Conservation (phyloP, 371 early-diverging fungal species). For the Syncephalastrum sp. region DNA sequence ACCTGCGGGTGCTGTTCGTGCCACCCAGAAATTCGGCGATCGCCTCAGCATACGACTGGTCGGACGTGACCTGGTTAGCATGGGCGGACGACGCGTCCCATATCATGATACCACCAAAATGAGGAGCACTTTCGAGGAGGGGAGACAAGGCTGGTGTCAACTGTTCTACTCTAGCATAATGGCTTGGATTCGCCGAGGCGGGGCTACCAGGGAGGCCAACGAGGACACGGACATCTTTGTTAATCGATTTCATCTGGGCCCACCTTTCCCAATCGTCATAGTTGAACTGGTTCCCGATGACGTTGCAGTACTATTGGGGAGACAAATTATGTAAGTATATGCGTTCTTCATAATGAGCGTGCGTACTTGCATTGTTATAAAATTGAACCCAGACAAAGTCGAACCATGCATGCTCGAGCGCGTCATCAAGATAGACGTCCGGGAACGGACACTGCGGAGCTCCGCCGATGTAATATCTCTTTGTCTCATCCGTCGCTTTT, state of each 20-base stretch:
- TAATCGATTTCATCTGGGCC: slow-evolving; percentile 57
- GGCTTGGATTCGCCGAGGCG: slow-evolving; percentile 38
- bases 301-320: slow-evolving; percentile 20
- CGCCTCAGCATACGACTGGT: slow-evolving; percentile 31
- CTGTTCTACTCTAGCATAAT: slow-evolving; percentile 57
- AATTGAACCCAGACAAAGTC: slow-evolving; percentile 69
- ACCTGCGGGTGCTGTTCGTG: too few species aligned
- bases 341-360: neutral
- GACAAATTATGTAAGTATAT: neutral
- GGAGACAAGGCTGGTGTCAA: slow-evolving; percentile 54
- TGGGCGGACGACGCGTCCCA: slow-evolving; percentile 45
- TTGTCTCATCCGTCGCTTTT: too few species aligned
- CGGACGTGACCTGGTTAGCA: slow-evolving; percentile 24
- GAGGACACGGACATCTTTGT: slow-evolving; percentile 59
- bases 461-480: too few species aligned
- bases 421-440: slow-evolving; percentile 47
- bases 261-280: slow-evolving; percentile 63
- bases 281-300: slow-evolving; percentile 27
- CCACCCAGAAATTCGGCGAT: neutral
- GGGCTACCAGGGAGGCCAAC: slow-evolving; percentile 64
- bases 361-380: slow-evolving; percentile 58
- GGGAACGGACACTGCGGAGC: slow-evolving; percentile 57
- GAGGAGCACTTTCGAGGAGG: neutral
- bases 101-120: slow-evolving; percentile 1
- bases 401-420: slow-evolving; percentile 43